A percentile compares a stretch with the other conserved stretches of the same genome.
phyloP scores from a whole-genome alignment of 192 early-diverging fungal species.

The Gaertneriomyces sp. region DNA sequence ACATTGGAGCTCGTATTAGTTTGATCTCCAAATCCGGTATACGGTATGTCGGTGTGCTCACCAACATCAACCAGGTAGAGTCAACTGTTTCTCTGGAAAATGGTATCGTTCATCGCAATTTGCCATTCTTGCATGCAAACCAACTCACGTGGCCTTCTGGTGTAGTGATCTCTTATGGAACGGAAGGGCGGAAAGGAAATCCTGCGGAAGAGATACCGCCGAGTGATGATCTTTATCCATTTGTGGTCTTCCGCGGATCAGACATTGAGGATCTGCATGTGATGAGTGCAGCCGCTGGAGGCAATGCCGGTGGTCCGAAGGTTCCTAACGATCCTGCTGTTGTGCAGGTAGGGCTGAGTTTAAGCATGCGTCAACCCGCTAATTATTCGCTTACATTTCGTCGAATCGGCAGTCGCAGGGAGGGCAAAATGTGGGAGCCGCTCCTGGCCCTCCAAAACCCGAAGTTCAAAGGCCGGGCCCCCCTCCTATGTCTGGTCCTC shows the following conservation, averaged over 20 bases:
- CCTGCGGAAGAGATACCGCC: constrained; percentile 82
- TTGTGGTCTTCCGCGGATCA: constrained; percentile 89
- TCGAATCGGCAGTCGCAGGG: too few relatives aligned
- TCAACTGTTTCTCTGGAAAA: constrained; percentile 87
- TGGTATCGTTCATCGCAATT: constrained; percentile 46
- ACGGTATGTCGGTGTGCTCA: constrained; percentile 87
- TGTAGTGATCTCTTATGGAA: constrained; percentile 87
- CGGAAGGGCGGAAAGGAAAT: constrained; percentile 81
- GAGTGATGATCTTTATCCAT: constrained; percentile 80
- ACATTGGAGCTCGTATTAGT: constrained; percentile 54
- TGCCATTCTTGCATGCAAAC: background rate
- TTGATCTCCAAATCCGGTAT: constrained; percentile 86
- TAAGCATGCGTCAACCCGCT: too few relatives aligned
- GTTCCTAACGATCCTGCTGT: constrained; percentile 85
- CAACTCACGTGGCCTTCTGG: background rate
- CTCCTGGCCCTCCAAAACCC: too few relatives aligned
- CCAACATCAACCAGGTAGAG: constrained; percentile 79
- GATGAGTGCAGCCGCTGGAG: constrained; percentile 34
- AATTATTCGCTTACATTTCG: too few relatives aligned
- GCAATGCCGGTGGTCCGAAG: constrained; percentile 51
- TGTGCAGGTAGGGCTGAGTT: constrained; percentile 28
- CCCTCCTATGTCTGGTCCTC: constrained; percentile 5
- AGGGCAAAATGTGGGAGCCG: too few relatives aligned
- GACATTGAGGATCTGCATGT: constrained; percentile 87
- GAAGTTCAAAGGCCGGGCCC: background rate